Evolutionary conservation across 169 alveolate genomes (phyloP).

Genomic region (Cryptosporidium xiaoi): DNA sequence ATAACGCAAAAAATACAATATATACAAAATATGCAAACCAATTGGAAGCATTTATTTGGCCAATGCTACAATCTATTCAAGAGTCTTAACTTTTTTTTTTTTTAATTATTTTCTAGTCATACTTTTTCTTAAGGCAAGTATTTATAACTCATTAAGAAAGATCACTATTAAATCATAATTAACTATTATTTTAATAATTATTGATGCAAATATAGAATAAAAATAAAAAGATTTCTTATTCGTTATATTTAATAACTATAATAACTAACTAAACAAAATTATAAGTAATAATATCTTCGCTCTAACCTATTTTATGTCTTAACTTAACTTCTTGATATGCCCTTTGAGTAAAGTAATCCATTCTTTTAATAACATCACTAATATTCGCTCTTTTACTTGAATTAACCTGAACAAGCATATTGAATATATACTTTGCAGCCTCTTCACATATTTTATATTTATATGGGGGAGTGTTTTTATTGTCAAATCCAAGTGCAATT

Average conservation of each 20-base stretch:
- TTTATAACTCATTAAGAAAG: background rate
- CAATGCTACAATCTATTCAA: conserved; percentile 78
- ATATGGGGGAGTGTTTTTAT: conserved; percentile 23
- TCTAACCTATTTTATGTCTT: conserved; percentile 9
- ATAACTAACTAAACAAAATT: background rate
- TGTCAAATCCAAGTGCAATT: conserved; percentile 68
- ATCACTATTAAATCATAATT: background rate
- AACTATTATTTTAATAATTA: conserved; percentile 8
- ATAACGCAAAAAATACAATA: conserved; percentile 93
- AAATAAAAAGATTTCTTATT: background rate
- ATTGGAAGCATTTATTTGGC: conserved; percentile 92
- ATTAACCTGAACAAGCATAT: conserved; percentile 72
- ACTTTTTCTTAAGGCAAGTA: background rate
- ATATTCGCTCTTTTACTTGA: conserved; percentile 58
- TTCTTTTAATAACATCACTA: conserved; percentile 46
- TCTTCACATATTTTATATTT: conserved; percentile 67
- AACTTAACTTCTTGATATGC: conserved; percentile 59
- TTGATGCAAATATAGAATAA: background rate
- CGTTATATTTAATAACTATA: background rate
- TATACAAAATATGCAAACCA: conserved; percentile 96
- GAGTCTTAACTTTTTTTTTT: conserved; percentile 10
- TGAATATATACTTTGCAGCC: conserved; percentile 59
- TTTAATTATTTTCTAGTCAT: background rate
- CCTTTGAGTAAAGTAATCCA: conserved; percentile 69
- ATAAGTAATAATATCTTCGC: background rate